A percentile compares a stretch with the other conserved stretches of the same genome.
phyloP scores from a whole-genome alignment of 2,329 filamentous ascomycete species.

The Emergomyces orientalis region DNA sequence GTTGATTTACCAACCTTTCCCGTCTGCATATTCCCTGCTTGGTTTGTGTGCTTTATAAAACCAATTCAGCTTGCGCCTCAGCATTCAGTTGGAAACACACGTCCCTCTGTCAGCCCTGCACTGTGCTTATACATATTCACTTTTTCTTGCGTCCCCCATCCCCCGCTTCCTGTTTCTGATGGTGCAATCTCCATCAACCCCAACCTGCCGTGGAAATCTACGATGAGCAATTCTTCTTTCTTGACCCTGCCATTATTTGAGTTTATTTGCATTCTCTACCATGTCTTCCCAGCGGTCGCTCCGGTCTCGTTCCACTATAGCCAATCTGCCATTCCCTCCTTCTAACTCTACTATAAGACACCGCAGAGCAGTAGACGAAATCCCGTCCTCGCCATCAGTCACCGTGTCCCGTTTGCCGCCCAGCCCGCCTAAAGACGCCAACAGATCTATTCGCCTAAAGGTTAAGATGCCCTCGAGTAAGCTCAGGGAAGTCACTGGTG shows the following conservation, averaged over 20 bases:
- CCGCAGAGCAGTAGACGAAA: conserved; percentile 28
- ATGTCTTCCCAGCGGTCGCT: conserved; percentile 35
- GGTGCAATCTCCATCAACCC: conserved; percentile 13
- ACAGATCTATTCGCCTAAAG: conserved; percentile 38
- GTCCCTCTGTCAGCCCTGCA: background rate
- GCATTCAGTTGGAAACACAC: background rate
- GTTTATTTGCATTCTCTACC: conserved; percentile 1
- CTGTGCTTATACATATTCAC: background rate
- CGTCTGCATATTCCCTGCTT: conserved; percentile 3
- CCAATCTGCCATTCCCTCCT: conserved; percentile 19
- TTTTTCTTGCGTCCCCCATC: background rate
- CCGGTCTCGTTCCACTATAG: conserved; percentile 27
- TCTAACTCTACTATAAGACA: conserved; percentile 30
- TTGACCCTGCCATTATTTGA: conserved; percentile 8
- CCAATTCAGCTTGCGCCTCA: conserved; percentile 3
- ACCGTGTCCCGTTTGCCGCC: conserved; percentile 31
- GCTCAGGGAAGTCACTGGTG: conserved; percentile 38
- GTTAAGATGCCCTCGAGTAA: conserved; percentile 44
- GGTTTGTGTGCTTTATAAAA: conserved; percentile 9
- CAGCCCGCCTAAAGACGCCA: conserved; percentile 27
- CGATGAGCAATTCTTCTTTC: conserved; percentile 6
- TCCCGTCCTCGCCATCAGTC: conserved; percentile 25
- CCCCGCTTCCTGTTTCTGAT: conserved; percentile 16
- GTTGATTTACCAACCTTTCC: background rate
- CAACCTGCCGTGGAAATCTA: background rate